Evolutionary conservation across 208 protist species (phyloP).

Genomic region (Borovskyia barvae): DNA sequence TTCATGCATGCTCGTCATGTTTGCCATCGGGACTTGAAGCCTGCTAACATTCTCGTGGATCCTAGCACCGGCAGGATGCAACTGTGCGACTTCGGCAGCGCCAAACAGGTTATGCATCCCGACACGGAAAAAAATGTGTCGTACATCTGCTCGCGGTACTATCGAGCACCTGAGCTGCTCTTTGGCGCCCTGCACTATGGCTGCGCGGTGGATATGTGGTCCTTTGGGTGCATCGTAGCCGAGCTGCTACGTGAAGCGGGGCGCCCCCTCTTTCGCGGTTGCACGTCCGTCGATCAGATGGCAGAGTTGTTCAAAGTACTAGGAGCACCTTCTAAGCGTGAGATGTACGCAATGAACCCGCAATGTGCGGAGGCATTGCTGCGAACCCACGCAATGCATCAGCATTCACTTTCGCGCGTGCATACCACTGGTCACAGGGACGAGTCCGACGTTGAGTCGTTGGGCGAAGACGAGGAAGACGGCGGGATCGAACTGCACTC

Average conservation of each 20-base stretch:
- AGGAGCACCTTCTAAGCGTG: constrained; percentile 88
- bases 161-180: constrained; percentile 94
- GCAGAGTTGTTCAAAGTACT: constrained; percentile 96
- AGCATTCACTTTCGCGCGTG: not conserved
- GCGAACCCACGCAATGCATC: constrained; percentile 26
- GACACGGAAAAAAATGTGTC: constrained; percentile 70
- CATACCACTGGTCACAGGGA: not conserved
- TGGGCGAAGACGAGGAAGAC: not conserved
- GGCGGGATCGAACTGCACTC: not conserved
- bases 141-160: constrained; percentile 94
- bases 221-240: constrained; percentile 93
- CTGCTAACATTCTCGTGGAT: constrained; percentile 86
- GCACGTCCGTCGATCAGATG: constrained; percentile 96
- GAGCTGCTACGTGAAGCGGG: constrained; percentile 92
- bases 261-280: constrained; percentile 89
- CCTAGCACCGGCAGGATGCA: constrained; percentile 65
- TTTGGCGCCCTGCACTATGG: constrained; percentile 88
- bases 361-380: constrained; percentile 87
- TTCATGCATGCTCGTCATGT: constrained; percentile 85
- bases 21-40: constrained; percentile 90
- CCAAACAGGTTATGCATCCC: constrained; percentile 62
- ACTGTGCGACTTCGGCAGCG: constrained; percentile 91
- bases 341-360: constrained; percentile 97
- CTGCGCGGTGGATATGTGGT: constrained; percentile 91
- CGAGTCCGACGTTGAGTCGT: constrained; percentile 1